These are phyloP conservation scores for Oenanthe javanica DNA, from an alignment of 140 eudicot genomes.

Conservation along the genomic window DNA sequence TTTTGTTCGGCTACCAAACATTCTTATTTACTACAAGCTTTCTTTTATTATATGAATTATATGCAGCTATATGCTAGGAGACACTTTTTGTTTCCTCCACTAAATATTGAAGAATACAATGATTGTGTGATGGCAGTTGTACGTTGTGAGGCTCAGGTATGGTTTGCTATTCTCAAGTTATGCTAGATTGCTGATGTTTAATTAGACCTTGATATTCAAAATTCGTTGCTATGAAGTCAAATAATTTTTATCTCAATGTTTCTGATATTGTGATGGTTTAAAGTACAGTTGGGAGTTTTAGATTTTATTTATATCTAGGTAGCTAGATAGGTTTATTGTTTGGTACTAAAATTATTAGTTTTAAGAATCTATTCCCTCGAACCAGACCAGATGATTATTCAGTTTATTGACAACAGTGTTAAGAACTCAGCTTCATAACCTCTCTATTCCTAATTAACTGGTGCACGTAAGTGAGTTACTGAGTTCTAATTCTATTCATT, in stretches of 20 bases:
- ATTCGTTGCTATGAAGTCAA: not conserved
- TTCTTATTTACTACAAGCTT: not conserved
- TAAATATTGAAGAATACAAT: conserved; percentile 80
- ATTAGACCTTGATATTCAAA: not conserved
- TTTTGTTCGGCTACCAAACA: not conserved
- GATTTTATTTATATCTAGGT: not conserved
- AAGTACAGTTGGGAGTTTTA: not conserved
- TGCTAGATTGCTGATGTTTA: not conserved
- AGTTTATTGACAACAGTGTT: not conserved
- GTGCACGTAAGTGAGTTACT: not conserved
- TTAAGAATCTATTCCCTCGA: not conserved
- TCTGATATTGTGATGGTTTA: not conserved
- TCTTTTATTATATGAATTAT: not conserved
- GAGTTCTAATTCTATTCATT: no score
- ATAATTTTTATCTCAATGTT: not conserved
- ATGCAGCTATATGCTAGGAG: conserved; percentile 89
- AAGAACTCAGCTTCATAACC: not conserved
- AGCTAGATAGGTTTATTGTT: not conserved
- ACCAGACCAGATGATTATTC: not conserved
- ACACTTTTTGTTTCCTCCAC: conserved; percentile 84
- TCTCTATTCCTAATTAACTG: not conserved
- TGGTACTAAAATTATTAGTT: not conserved
- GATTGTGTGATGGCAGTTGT: conserved; percentile 96
- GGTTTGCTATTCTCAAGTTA: conserved; percentile 4
- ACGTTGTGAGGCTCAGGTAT: conserved; percentile 91